These are phyloP conservation scores for Moesziomyces antarcticus DNA, from an alignment of 1,284 basidiomycete genomes.

Conservation along the genomic window DNA sequence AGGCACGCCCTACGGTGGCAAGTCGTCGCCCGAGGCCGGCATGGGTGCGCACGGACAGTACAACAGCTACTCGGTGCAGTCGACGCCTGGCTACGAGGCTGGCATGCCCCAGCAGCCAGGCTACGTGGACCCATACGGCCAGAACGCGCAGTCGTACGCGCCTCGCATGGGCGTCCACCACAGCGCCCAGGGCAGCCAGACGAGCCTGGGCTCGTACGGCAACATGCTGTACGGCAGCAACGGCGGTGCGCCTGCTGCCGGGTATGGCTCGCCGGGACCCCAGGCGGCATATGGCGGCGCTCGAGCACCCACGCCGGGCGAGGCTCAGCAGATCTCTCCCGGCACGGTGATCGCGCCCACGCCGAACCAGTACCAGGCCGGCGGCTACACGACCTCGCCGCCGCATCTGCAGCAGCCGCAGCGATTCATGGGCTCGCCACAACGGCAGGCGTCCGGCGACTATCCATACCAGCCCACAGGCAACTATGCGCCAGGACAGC, in stretches of 20 bases:
- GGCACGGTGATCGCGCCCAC: constrained; percentile 34
- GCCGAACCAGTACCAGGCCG: constrained; percentile 15
- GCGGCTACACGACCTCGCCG: constrained; percentile 27
- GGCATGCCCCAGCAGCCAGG: constrained; percentile 22
- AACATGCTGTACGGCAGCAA: constrained; percentile 37
- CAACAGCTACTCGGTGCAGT: constrained; percentile 15
- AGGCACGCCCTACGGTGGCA: constrained; percentile 34
- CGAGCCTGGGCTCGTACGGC: constrained; percentile 46
- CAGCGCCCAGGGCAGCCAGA: constrained; percentile 37
- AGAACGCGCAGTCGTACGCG: constrained; percentile 15
- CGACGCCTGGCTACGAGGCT: constrained; percentile 21
- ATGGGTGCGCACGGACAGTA: constrained; percentile 21
- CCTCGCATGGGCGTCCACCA: constrained; percentile 28
- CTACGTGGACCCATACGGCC: constrained; percentile 38
- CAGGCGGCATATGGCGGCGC: constrained; percentile 16
- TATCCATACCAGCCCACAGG: constrained; percentile 29
- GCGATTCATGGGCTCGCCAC: constrained; percentile 22
- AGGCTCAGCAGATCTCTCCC: constrained; percentile 39
- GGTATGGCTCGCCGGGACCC: constrained; percentile 12
- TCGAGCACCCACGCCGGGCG: constrained; percentile 13
- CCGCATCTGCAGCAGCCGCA: constrained; percentile 23
- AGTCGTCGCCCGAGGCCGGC: constrained; percentile 35
- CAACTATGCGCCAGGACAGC: constrained; percentile 7
- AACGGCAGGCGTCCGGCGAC: constrained; percentile 37
- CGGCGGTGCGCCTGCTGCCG: constrained; percentile 7